phyloP scores from a whole-genome alignment of 257 asterid species.

The Leptodermis oblonga region DNA sequence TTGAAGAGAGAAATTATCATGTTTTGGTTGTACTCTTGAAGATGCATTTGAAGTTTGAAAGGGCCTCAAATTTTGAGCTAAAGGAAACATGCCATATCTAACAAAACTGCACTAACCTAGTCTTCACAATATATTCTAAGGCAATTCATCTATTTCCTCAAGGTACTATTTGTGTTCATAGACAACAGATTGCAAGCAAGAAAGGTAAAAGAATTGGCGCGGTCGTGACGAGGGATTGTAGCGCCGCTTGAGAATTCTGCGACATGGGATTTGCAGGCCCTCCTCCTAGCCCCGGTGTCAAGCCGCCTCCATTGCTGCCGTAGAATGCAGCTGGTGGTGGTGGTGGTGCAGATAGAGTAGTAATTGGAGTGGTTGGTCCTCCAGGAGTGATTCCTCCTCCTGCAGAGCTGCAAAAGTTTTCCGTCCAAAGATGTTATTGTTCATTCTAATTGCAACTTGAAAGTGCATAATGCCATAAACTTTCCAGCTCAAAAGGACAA shows the following conservation, averaged over 20 bases:
- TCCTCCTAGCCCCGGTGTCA: slow-evolving; percentile 27
- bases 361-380: slow-evolving; percentile 23
- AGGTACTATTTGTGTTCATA: slow-evolving; percentile 9
- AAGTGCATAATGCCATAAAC: neutral
- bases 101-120: slow-evolving; percentile 44
- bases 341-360: slow-evolving; percentile 35
- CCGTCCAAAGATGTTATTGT: slow-evolving; percentile 2
- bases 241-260: slow-evolving; percentile 24
- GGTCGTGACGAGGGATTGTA: slow-evolving; percentile 7
- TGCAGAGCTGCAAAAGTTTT: slow-evolving; percentile 38
- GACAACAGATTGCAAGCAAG: slow-evolving; percentile 29
- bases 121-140: slow-evolving; percentile 12
- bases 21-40: neutral
- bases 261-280: slow-evolving; percentile 31
- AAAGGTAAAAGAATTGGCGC: slow-evolving; percentile 13
- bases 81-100: slow-evolving; percentile 16
- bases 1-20: neutral
- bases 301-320: slow-evolving; percentile 36
- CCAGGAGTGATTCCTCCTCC: slow-evolving; percentile 40
- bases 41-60: neutral
- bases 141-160: neutral
- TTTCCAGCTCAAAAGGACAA: neutral
- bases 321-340: slow-evolving; percentile 33
- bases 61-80: neutral
- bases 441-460: neutral